A percentile compares a stretch with the other conserved stretches of the same genome.
These are phyloP conservation scores for Nemania serpens DNA, from an alignment of 2,329 filamentous ascomycete species.

Conservation along the genomic window DNA sequence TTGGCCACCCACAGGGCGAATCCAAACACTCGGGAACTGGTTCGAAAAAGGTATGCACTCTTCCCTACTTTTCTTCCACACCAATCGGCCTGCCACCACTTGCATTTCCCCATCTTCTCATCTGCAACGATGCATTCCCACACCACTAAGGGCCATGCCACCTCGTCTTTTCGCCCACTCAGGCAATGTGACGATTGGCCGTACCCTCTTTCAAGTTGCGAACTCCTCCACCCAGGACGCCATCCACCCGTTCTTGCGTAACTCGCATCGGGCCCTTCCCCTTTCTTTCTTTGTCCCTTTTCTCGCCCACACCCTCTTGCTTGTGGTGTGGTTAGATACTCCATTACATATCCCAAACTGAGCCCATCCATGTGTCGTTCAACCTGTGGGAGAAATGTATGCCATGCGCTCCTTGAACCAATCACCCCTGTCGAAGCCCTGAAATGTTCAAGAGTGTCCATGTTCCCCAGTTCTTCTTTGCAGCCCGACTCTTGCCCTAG, in stretches of 20 bases:
- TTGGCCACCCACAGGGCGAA: constrained; percentile 39
- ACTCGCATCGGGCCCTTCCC: constrained; percentile 42
- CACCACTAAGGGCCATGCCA: constrained; percentile 37
- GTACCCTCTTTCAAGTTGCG: constrained; percentile 40
- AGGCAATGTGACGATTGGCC: constrained; percentile 40
- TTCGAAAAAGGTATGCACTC: constrained; percentile 40
- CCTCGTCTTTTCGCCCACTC: constrained; percentile 35
- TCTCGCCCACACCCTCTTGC: constrained; percentile 39
- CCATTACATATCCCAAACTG: constrained; percentile 37
- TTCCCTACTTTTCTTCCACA: constrained; percentile 29
- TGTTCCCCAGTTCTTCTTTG: constrained; percentile 32
- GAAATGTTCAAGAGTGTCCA: constrained; percentile 26
- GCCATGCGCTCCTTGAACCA: constrained; percentile 32
- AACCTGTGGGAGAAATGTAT: constrained; percentile 37
- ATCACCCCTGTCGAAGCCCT: constrained; percentile 37
- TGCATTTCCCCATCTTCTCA: constrained; percentile 39
- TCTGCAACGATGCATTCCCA: constrained; percentile 44
- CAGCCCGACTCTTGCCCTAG: constrained; percentile 34
- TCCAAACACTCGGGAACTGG: constrained; percentile 41
- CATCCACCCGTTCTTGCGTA: constrained; percentile 40
- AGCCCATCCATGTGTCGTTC: constrained; percentile 37
- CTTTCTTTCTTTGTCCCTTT: constrained; percentile 41
- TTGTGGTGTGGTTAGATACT: constrained; percentile 35
- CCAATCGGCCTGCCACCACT: constrained; percentile 27
- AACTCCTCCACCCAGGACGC: constrained; percentile 40